Evolutionary conservation across 2,329 filamentous ascomycete genomes (phyloP).

Genomic region (Clonostachys chloroleuca): DNA sequence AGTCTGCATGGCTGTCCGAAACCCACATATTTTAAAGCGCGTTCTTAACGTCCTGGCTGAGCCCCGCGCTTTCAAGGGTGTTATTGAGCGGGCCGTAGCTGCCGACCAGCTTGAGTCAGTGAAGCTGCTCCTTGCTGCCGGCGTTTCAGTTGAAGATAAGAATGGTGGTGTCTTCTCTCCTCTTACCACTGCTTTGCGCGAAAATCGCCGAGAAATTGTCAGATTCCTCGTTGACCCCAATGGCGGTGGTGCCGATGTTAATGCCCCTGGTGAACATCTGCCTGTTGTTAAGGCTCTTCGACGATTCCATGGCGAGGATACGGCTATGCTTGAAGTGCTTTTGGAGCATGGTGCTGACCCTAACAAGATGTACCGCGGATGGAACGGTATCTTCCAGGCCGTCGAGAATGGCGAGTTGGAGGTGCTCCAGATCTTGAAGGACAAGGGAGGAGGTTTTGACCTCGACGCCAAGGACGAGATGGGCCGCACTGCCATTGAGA

Average conservation of each 20-base stretch:
- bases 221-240: constrained; percentile 56
- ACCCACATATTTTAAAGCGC: constrained; percentile 54
- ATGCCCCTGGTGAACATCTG: constrained; percentile 65
- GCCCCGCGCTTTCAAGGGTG: constrained; percentile 58
- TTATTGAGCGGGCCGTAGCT: constrained; percentile 63
- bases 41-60: constrained; percentile 53
- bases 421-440: constrained; percentile 46
- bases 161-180: constrained; percentile 70
- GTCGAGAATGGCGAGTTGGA: constrained; percentile 57
- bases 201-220: constrained; percentile 57
- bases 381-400: constrained; percentile 62
- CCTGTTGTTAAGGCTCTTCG: constrained; percentile 67
- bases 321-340: constrained; percentile 58
- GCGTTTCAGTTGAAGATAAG: constrained; percentile 66
- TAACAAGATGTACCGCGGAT: constrained; percentile 63
- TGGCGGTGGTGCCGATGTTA: constrained; percentile 50
- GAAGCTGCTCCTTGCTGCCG: constrained; percentile 59
- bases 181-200: constrained; percentile 62
- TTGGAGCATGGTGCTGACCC: constrained; percentile 61
- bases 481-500: constrained; percentile 49
- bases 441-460: constrained; percentile 41
- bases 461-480: constrained; percentile 48
- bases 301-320: constrained; percentile 48
- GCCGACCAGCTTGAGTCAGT: constrained; percentile 64
- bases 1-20: constrained; percentile 62